Percentiles rank a stretch among this genome's conserved stretches.
Conservation (phyloP, 805 yeast genomes). For the Priceomyces haplophilus region DNA sequence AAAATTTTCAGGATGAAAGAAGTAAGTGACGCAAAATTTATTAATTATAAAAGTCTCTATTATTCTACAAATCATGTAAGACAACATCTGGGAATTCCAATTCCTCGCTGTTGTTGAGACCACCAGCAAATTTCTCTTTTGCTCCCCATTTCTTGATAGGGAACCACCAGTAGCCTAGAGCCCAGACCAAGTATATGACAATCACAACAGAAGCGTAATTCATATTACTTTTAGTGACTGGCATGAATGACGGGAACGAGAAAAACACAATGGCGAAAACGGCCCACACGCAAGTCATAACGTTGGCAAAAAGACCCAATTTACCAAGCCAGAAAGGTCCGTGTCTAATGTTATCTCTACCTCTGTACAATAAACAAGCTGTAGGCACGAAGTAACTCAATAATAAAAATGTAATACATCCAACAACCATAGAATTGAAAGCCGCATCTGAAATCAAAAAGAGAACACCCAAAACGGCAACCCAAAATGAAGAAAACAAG, state of each 20-base stretch:
- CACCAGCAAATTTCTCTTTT: constrained; percentile 42
- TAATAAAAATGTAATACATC: constrained; percentile 56
- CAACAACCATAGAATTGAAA: constrained; percentile 60
- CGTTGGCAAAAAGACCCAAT: constrained; percentile 49
- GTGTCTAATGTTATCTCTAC: constrained; percentile 50
- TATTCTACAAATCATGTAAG: constrained; percentile 16
- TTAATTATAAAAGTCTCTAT: background rate
- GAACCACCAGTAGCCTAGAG: constrained; percentile 42
- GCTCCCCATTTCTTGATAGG: constrained; percentile 38
- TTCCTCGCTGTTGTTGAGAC: constrained; percentile 37
- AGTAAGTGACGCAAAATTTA: background rate
- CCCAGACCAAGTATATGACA: constrained; percentile 34
- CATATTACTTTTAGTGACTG: constrained; percentile 60
- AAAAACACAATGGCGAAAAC: constrained; percentile 57
- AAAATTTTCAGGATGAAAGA: background rate
- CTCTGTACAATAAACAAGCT: constrained; percentile 43
- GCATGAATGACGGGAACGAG: constrained; percentile 63
- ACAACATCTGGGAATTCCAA: constrained; percentile 45
- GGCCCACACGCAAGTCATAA: constrained; percentile 55
- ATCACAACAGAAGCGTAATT: constrained; percentile 62
- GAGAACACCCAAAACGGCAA: constrained; percentile 56
- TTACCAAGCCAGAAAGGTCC: constrained; percentile 70
- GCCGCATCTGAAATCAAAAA: constrained; percentile 68
- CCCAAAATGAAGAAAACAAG: constrained; percentile 49
- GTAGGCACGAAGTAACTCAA: constrained; percentile 59